Evolutionary conservation across 148 eudicot genomes (phyloP).

Genomic region (Simmondsia chinensis): DNA sequence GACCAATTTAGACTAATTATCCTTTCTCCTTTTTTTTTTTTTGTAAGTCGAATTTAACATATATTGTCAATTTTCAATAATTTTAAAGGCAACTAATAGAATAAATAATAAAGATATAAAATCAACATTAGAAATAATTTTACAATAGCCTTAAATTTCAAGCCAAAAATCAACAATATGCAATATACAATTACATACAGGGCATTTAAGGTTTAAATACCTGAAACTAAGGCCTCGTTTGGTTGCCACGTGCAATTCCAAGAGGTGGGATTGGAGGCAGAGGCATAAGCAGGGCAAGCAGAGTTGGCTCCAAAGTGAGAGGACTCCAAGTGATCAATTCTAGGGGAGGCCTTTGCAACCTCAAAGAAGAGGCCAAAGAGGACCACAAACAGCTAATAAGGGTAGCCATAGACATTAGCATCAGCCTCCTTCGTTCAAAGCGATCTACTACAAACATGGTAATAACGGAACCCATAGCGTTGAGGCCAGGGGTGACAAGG

Average conservation of each 20-base stretch:
- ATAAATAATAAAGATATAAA: too few species aligned
- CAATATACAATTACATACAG: too few species aligned
- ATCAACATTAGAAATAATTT: too few species aligned
- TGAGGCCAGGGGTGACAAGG: conserved; percentile 56
- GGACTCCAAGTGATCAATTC: conserved; percentile 24
- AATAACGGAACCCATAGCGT: conserved; percentile 40
- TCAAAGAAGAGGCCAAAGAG: conserved; percentile 27
- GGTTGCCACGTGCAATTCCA: conserved; percentile 61
- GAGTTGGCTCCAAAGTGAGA: conserved; percentile 36
- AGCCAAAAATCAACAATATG: too few species aligned
- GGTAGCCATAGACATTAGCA: conserved; percentile 53
- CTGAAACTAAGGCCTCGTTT: conserved; percentile 22
- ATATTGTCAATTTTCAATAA: too few species aligned
- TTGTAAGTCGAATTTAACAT: too few species aligned
- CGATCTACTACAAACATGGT: conserved; percentile 59
- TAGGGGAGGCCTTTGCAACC: conserved; percentile 36
- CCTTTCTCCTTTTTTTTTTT: too few species aligned
- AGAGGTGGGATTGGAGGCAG: conserved; percentile 13
- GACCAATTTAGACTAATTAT: too few species aligned
- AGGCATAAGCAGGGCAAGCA: conserved; percentile 31
- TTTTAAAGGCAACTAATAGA: too few species aligned
- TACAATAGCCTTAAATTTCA: too few species aligned
- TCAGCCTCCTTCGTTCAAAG: conserved; percentile 50
- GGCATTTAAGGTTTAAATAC: too few species aligned
- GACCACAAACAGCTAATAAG: conserved; percentile 39